phyloP scores from a whole-genome alignment of 2,329 filamentous ascomycete species.

The Diaporthe vaccinii region DNA sequence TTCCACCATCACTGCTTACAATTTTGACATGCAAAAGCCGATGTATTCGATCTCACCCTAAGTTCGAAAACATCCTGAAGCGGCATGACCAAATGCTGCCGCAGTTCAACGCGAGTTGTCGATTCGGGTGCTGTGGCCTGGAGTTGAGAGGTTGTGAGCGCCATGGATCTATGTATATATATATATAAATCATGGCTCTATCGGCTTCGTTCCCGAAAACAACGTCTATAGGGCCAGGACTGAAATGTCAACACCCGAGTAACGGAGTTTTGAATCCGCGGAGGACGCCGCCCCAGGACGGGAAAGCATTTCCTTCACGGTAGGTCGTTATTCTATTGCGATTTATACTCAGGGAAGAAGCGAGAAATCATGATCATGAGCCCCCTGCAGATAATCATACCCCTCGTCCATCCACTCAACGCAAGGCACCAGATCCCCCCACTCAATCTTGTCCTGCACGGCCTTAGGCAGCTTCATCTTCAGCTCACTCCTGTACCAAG shows the following conservation, averaged over 20 bases:
- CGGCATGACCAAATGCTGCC: not conserved
- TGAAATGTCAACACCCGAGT: not conserved
- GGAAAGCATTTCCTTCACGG: not conserved
- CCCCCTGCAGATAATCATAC: conserved; percentile 53
- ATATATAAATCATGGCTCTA: not conserved
- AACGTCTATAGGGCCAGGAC: not conserved
- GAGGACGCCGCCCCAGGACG: not conserved
- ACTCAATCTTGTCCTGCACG: conserved; percentile 49
- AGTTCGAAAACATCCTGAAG: not conserved
- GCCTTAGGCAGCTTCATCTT: conserved; percentile 49
- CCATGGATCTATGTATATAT: not conserved
- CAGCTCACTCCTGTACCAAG: conserved; percentile 53
- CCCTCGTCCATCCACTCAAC: conserved; percentile 54
- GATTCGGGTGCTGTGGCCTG: not conserved
- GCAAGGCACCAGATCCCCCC: conserved; percentile 50
- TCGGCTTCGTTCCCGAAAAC: not conserved
- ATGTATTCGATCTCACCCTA: not conserved
- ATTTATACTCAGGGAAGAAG: conserved; percentile 42
- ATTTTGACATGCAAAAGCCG: not conserved
- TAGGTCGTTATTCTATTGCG: not conserved
- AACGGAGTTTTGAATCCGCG: not conserved
- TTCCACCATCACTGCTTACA: not conserved
- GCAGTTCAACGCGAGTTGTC: not conserved
- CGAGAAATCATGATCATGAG: conserved; percentile 53
- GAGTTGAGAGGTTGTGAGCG: not conserved